These are phyloP conservation scores for Pyronema omphalodes DNA, from an alignment of 495 filamentous ascomycete species.

Conservation along the genomic window DNA sequence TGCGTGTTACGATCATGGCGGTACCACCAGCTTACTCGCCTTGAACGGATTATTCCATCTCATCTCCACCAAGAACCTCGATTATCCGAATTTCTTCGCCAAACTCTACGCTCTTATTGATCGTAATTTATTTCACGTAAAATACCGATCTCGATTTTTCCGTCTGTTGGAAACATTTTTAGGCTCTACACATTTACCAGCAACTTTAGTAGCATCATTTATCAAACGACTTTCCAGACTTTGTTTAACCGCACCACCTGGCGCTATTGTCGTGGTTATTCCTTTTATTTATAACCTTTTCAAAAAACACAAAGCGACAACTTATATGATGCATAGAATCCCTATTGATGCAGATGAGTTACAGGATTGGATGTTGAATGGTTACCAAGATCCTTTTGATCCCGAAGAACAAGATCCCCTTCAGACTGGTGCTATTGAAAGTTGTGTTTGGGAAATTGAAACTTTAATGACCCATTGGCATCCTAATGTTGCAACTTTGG, in stretches of 20 bases:
- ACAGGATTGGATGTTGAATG: slow-evolving; percentile 40
- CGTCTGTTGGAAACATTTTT: slow-evolving; percentile 83
- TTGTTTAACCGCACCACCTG: slow-evolving; percentile 64
- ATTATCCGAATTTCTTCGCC: slow-evolving; percentile 85
- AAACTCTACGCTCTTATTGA: slow-evolving; percentile 88
- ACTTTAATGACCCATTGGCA: slow-evolving; percentile 85
- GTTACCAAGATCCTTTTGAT: slow-evolving; percentile 65
- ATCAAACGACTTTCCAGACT: slow-evolving; percentile 79
- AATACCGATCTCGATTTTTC: slow-evolving; percentile 84
- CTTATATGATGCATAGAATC: slow-evolving; percentile 85
- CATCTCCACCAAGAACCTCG: slow-evolving; percentile 79
- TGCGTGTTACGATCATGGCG: slow-evolving; percentile 73
- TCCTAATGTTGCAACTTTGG: slow-evolving; percentile 86
- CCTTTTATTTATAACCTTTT: slow-evolving; percentile 93
- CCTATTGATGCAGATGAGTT: slow-evolving; percentile 35
- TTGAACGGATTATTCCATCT: slow-evolving; percentile 90
- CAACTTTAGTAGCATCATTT: slow-evolving; percentile 78
- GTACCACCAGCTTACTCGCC: slow-evolving; percentile 67
- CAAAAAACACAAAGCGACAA: slow-evolving; percentile 72
- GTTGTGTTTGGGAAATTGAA: slow-evolving; percentile 86
- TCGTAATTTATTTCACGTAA: slow-evolving; percentile 69
- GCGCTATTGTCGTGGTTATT: slow-evolving; percentile 69
- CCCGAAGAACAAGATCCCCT: slow-evolving; percentile 60
- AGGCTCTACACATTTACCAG: slow-evolving; percentile 80
- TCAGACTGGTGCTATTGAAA: slow-evolving; percentile 72